Base-by-base conservation (phyloP, 2,329 filamentous ascomycete species). In the Aspergillus sp. region DNA sequence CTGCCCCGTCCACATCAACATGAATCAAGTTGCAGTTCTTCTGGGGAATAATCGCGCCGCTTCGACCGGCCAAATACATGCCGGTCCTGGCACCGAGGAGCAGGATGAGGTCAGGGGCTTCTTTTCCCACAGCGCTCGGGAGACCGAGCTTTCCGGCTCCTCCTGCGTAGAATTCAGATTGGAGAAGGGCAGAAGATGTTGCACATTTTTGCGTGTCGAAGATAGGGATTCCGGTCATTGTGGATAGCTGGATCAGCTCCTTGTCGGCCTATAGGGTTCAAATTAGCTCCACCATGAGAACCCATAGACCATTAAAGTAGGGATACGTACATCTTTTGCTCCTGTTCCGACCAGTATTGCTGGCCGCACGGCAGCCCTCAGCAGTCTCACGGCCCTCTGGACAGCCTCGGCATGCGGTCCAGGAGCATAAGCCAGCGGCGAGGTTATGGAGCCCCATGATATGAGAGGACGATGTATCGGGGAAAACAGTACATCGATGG, bases 301-400 rank as follows among this genome's bases (percentile, higher is more conserved):
- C 4, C 22, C 5, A 7, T 22, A 7, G 22, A 7, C 22, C 22
- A 5, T 38, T n/a, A n/a, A 17, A 38, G 14, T 38, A 22, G 35
- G 16, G 11, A 24, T 17, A 22, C 40, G 22, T 22, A 42, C 40
- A 42, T 42, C 40, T 55, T 58, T 16, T 11, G 67, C 70, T 1
- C 75, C 75, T 5, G 73, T 76, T 6, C 74, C 73, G 6, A 69
- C 66, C 14, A 77, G 73, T 16, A 78, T 69, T 3, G 64, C 71
- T 3, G 75, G 75, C 36, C 74, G 57, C 22, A 69, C 58, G 1
- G 75, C 70, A 5, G 53, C 54, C 26, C 66, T 64, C 53, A 71
- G 61, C 26, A 76, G 58, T 11, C 53, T 38, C 20, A 66, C 44
- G 3, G 70, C 60, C 20, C 65, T 58, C n/a, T 68, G 63, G 8